Base-by-base conservation (phyloP, 306 rosid species). In the Crotalaria pallida region DNA sequence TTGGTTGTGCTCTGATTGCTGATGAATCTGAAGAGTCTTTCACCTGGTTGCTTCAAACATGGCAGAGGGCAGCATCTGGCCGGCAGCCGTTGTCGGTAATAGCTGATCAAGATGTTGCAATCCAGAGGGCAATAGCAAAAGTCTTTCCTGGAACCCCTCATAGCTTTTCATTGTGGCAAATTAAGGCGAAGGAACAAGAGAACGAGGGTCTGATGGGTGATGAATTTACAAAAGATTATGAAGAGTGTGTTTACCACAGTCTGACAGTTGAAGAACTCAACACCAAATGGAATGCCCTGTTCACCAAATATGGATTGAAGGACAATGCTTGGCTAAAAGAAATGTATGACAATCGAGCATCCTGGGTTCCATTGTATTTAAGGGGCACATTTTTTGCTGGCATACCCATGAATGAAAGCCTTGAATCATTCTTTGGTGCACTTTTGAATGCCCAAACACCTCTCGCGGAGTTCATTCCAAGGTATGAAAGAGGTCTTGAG, bases 141-240 rank as follows among this genome's bases (percentile, higher is more conserved):
- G 89, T 85, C 33, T 88, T 94, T 74, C 97, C 98, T 3, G 79
- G 80, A 73, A 80, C 92, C 77, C 75, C 76, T 75, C 96, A 94
- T 26, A 89, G 97, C 53, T 94, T 90, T 78, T 94, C 98, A 2
- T 52, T 82, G 76, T 90, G 98, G 98, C 92, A 94, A 86, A 81
- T 88, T 19, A 88, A 83, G 79, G 95, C 82, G 58, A 85, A 87
- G 81, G 95, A 90, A 80, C 84, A 81, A 76, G 96, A 88, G 70
- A 79, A 83, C 71, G 48, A 83, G 48, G 76, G 85, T 65, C 27
- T 84, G 77, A 69, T 88, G 87, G 90, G 87, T 69, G 70, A 83
- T 62, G 83, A 79, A 22, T 85, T 94, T 24, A 73, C 77, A 76
- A 81, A 75, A 74, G 97, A 88, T 62, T 94, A 88, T 40, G 96